Evolutionary conservation across 768 basidiomycete genomes (phyloP).

Genomic region (Coprinopsis strossmayeri): DNA sequence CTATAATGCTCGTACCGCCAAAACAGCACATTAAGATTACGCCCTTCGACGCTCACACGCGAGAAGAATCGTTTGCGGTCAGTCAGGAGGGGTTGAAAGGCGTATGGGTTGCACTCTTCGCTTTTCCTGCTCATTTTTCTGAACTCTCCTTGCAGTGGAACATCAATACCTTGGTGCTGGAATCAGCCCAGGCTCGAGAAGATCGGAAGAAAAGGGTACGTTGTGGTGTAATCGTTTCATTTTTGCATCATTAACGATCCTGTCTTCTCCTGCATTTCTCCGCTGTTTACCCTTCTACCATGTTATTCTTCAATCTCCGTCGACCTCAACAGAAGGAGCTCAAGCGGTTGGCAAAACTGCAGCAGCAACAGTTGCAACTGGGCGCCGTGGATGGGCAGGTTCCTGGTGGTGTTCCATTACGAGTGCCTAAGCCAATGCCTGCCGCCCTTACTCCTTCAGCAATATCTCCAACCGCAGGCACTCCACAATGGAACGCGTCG

Average conservation of each 20-base stretch:
- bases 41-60: conserved; percentile 60
- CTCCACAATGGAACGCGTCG: conserved; percentile 18
- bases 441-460: conserved; percentile 13
- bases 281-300: conserved; percentile 9
- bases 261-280: conserved; percentile 6
- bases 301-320: too few relatives aligned
- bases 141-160: conserved; percentile 50
- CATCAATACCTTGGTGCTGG: conserved; percentile 48
- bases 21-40: conserved; percentile 61
- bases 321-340: conserved; percentile 53
- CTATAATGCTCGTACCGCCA: conserved; percentile 60
- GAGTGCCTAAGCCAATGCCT: conserved; percentile 4
- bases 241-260: conserved; percentile 1
- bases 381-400: conserved; percentile 7
- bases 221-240: conserved; percentile 15
- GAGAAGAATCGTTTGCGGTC: conserved; percentile 67
- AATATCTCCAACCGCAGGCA: conserved; percentile 7
- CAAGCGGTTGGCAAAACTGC: conserved; percentile 59
- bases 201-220: conserved; percentile 73
- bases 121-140: conserved; percentile 9
- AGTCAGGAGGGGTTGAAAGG: conserved; percentile 68
- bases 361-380: conserved; percentile 19
- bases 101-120: conserved; percentile 35
- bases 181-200: conserved; percentile 70
- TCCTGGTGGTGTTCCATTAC: neutral